Evolutionary conservation across 139 green algal species (phyloP), one percentile per base, ranked within the genome.

Genomic region (Chlamydomonas sp.): DNA sequence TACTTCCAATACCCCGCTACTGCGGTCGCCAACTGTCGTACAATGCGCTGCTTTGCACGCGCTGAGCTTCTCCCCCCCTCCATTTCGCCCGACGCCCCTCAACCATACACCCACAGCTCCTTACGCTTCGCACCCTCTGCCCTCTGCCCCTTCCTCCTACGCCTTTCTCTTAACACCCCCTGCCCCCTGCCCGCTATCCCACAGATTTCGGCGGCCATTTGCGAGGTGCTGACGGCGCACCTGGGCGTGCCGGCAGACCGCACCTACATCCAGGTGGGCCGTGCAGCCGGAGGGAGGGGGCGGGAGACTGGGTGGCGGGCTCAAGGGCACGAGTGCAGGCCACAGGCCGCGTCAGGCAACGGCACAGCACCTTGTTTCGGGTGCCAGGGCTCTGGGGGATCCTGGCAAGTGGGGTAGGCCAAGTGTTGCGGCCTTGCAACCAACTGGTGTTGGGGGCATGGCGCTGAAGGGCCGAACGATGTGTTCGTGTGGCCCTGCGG

Each of bases 181-280:
- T 49, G 31, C 31, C 31, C 31, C 31, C 31, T 49, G 31, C 31
- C 31, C 31, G 31, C 31, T 49, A 49, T 49, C 31, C 31, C 31
- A 49, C 80, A 90, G 81, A 92, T 92, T 68, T 90, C 86, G 12
- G 84, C 78, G 1, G 90, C 89, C 15, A 85, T 96, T 17, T 85
- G 89, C 31, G 89, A 91, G 61, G 87, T 96, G 59, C 72, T 96
- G 49, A 78, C 90, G 72, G 62, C 72, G 3, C 90, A 94, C 74
- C 87, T 96, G 12, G 83, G 88, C 3, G 77, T 96, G 2, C 88
- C 92, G 0, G 63, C 89, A 10, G 59, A 61, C 49, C 88, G 93
- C 3, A 88, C 94, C 1, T 95, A 95, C 85, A 92, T 95, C 64
- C 89, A 95, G 86, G 86, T 90, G 59, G 69, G 82, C 17, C 17